Evolutionary conservation across 2,329 filamentous ascomycete genomes (phyloP), one percentile per base, ranked within the genome.

Genomic region (Colletotrichum sp.): DNA sequence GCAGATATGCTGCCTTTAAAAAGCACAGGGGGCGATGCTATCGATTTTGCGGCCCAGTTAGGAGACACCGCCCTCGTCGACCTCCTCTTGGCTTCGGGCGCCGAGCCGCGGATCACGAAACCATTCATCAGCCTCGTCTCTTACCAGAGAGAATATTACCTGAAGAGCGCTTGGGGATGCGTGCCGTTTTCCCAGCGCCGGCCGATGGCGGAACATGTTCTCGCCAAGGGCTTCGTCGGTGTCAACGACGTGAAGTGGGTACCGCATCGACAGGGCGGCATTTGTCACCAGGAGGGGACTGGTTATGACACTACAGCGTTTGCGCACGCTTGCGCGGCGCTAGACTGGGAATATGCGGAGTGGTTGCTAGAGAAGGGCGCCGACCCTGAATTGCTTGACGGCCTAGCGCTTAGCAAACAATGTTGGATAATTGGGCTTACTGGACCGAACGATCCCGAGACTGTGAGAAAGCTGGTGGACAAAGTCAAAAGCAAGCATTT

Each of bases 1-100:
- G 24, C 9, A 16, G 4, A 0, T n/a, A n/a, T n/a, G 0, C 18
- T 5, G 26, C 22, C 26, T 60, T 4, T 32, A 0, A 28, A 32
- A 6, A 28, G 57, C 9, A 2, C 18, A 3, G 30, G 24, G 1
- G 57, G 57, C 1, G 57, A 32, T 4, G 26, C 28, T 3, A 3
- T 60, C 15, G 1, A 32, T 6, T 4, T 2, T 3, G 57, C 57
- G 24, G 16, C 4, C 0, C 22, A 30, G 1, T 9, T 60, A 1
- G 26, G 57, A 4, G 57, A 60, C 57, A 13, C 5, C 16, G 1
- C 26, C 16, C 28, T 32, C 1, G 28, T 60, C 26, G 57, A 60
- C 26, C 22, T 60, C 1, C 57, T 60, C 3, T 3, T 60, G 9
- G 57, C 57, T n/a, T 30, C 9, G 5, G 57, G 57, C 57, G 57